Evolutionary conservation across 179 eudicot species (phyloP), one percentile per base, ranked within the genome.

Genomic region (Sideroxylon spinosum): DNA sequence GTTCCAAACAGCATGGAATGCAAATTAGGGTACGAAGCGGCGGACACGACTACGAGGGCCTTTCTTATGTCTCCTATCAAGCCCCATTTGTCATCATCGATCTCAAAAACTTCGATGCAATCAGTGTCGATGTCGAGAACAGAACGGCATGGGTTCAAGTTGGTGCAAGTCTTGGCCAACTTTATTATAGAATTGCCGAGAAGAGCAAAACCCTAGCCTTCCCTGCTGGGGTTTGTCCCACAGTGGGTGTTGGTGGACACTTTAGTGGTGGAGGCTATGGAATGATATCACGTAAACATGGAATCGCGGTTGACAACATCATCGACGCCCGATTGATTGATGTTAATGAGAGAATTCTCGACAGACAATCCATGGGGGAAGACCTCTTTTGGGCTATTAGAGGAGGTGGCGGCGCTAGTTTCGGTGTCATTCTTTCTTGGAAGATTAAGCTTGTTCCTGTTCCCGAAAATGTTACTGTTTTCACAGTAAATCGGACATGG

Each of bases 211-310:
- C 50, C 28, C 63, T 23, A 2, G 79, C 63, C 28, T 77, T 52
- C 22, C 9, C 73, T 0, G 73, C 73, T 7, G 79, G 79, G 0
- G 29, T 66, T 29, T 65, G 79, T 22, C 26, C 79, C 8, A 66
- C 79, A 17, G 73, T 77, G 26, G 79, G 79, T 0, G 64, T 66
- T 6, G 79, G 79, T 22, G 79, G 79, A 28, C 79, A 77, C 52
- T 26, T 77, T 4, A 68, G 73, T 10, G 79, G 79, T 2, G 79
- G 73, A 25, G 79, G 79, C 4, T 77, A 49, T 9, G 73, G 79
- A n/a, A 25, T 14, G 52, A 6, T 66, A 11, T 14, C 48, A 0
- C 37, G 79, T 6, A 77, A 77, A 53, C 52, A 66, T 26, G 79
- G 79, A 2, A 20, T 66, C 19, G 73, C 79, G 9, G 61, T 32